phyloP scores from a whole-genome alignment of 2,329 filamentous ascomycete species.

The Curvularia spicifera region DNA sequence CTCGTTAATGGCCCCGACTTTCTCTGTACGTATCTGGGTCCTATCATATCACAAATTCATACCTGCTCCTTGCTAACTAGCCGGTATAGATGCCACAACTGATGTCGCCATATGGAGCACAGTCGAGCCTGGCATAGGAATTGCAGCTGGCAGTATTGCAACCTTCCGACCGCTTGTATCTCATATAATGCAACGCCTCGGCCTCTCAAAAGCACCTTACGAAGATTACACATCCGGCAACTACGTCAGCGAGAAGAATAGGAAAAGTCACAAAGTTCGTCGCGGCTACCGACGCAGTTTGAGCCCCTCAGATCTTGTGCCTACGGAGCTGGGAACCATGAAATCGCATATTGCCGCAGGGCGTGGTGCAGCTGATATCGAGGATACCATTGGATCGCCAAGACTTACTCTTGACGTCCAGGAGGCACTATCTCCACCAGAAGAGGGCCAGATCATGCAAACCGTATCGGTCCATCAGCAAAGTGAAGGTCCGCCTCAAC shows the following conservation, averaged over 20 bases:
- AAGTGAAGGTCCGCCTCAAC: constrained; percentile 23
- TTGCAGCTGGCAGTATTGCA: constrained; percentile 57
- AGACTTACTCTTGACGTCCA: constrained; percentile 1
- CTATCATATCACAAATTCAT: background rate
- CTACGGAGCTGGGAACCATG: constrained; percentile 15
- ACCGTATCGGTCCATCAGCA: constrained; percentile 29
- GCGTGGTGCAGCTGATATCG: constrained; percentile 3
- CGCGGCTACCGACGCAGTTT: constrained; percentile 32
- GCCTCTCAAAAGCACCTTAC: constrained; percentile 26
- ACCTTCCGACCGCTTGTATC: constrained; percentile 58
- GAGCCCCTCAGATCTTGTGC: constrained; percentile 27
- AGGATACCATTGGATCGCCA: background rate
- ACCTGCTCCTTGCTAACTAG: background rate
- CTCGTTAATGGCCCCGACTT: constrained; percentile 52
- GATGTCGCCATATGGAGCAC: constrained; percentile 52
- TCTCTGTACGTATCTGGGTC: constrained; percentile 38
- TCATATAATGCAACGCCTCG: constrained; percentile 28
- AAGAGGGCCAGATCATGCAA: constrained; percentile 24
- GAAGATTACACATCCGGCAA: constrained; percentile 18
- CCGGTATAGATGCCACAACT: constrained; percentile 43
- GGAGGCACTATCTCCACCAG: constrained; percentile 4
- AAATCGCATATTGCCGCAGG: constrained; percentile 23
- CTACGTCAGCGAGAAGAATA: constrained; percentile 10
- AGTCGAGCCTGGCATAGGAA: constrained; percentile 47
- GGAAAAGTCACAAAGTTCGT: constrained; percentile 19